Evolutionary conservation across 2,329 filamentous ascomycete genomes (phyloP), one percentile per base, ranked within the genome.

Genomic region (Leptographium lundbergii): DNA sequence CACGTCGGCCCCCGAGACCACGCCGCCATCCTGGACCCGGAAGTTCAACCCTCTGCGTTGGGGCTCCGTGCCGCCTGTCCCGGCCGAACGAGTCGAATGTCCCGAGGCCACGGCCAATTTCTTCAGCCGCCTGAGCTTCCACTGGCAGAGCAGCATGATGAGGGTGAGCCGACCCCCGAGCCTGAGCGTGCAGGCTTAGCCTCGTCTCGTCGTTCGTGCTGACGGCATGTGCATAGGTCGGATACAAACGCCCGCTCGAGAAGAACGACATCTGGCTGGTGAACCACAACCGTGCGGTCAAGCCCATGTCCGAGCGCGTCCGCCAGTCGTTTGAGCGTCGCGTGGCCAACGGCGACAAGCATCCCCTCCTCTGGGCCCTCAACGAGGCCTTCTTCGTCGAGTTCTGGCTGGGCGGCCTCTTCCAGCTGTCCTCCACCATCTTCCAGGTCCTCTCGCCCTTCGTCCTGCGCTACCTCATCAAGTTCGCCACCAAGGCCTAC

Each of bases 141-240:
- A 90, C 69, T 97, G 92, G 92, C 92, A 96, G 79, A 84, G 84
- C 0, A 86, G 89, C 1, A 69, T 97, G 59, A 97, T 97, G 91
- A 78, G 73, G 63, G 86, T 87, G 71, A 73, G 81, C 36, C 13
- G 36, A 3, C 36, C 6, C 4, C 36, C 13, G 36, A 17, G 7
- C 32, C 32, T 34, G 32, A 34, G 7, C 9, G 6, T 39, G 36
- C 13, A 17, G 36, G 14, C 10, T 75, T n/a, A n/a, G n/a, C n/a
- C n/a, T n/a, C n/a, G n/a, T n/a, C n/a, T n/a, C n/a, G n/a, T n/a
- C n/a, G n/a, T n/a, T 25, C n/a, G 25, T 22, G n/a, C 34, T 11
- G 13, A 25, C 14, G 10, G 5, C 11, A 34, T 55, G 13, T 65
- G 45, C 66, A 11, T 57, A 89, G 85, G 81, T 84, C 47, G 94